A percentile compares a stretch with the other conserved stretches of the same genome.
Conservation (phyloP, 73 alveolate species). For the Diophrys sp. region DNA sequence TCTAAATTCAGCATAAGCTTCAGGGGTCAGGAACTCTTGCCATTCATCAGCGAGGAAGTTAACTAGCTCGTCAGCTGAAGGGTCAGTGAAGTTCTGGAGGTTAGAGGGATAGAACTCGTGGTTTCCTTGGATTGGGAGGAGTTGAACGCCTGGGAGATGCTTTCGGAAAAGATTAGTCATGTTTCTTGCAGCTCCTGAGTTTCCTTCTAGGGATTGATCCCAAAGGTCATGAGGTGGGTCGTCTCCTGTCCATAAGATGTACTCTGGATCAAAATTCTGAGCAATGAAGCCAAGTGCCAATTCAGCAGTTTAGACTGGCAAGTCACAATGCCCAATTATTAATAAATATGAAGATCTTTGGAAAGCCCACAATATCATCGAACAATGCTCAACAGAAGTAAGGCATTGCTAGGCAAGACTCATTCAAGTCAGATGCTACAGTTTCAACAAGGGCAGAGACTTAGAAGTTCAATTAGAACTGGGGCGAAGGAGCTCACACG, state of each 20-base stretch:
- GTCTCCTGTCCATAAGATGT: conserved; percentile 85
- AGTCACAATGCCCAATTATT: conserved; percentile 1
- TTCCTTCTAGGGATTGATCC: not conserved
- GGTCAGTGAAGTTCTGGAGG: not conserved
- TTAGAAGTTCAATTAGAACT: not conserved
- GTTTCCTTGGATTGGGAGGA: conserved; percentile 59
- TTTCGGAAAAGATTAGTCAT: not conserved
- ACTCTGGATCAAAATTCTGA: conserved; percentile 49
- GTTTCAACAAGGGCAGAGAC: conserved; percentile 1
- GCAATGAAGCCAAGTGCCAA: not conserved
- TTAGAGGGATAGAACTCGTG: conserved; percentile 60
- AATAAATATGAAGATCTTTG: not conserved
- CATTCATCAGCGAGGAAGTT: conserved; percentile 8
- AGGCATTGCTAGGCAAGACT: not conserved
- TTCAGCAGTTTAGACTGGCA: not conserved
- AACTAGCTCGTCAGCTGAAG: not conserved
- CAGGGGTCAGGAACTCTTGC: conserved; percentile 1
- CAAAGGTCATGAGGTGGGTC: conserved; percentile 64
- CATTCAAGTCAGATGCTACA: not conserved
- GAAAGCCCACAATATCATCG: not conserved
- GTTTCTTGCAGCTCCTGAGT: conserved; percentile 10
- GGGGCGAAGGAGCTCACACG: not conserved
- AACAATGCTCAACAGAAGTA: not conserved
- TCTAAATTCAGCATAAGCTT: not conserved
- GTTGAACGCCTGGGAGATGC: conserved; percentile 21